Evolutionary conservation across 257 asterid genomes (phyloP).

Genomic region (Verbascum thapsus): DNA sequence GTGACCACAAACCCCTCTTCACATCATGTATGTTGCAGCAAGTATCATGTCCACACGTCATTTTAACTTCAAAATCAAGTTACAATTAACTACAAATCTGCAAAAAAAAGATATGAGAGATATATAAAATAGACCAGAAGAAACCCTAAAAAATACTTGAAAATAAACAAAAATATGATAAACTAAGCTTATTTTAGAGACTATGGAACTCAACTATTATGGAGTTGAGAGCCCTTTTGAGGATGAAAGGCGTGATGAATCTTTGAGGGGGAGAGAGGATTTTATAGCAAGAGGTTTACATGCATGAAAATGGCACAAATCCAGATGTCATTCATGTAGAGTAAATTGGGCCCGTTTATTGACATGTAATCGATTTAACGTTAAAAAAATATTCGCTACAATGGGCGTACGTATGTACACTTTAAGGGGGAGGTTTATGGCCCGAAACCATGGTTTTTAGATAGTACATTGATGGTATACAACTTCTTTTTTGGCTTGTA

Average conservation of each 20-base stretch:
- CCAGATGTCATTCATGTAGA: no score
- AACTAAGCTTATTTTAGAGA: no score
- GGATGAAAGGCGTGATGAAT: slow-evolving; percentile 10
- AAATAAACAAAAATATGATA: slow-evolving; percentile 26
- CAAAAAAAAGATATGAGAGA: no score
- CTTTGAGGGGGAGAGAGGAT: background rate
- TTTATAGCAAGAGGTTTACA: slow-evolving; percentile 31
- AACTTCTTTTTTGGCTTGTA: background rate
- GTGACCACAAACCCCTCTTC: slow-evolving; percentile 51
- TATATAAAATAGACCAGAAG: background rate
- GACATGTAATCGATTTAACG: background rate
- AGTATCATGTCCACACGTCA: slow-evolving; percentile 28
- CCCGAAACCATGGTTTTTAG: background rate
- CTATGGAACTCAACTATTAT: background rate
- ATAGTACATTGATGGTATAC: background rate
- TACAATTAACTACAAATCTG: no score
- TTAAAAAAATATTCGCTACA: background rate
- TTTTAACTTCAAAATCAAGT: no score
- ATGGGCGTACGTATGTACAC: background rate
- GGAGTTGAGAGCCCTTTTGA: slow-evolving; percentile 25
- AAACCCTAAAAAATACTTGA: background rate
- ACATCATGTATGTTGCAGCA: slow-evolving; percentile 43
- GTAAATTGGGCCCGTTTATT: slow-evolving; percentile 35
- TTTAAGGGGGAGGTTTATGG: background rate
- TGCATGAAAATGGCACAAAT: slow-evolving; percentile 21